Evolutionary conservation across 164 flowering plant species (phyloP), one percentile per base, ranked within the genome.

Genomic region (Magnolia officinalis): DNA sequence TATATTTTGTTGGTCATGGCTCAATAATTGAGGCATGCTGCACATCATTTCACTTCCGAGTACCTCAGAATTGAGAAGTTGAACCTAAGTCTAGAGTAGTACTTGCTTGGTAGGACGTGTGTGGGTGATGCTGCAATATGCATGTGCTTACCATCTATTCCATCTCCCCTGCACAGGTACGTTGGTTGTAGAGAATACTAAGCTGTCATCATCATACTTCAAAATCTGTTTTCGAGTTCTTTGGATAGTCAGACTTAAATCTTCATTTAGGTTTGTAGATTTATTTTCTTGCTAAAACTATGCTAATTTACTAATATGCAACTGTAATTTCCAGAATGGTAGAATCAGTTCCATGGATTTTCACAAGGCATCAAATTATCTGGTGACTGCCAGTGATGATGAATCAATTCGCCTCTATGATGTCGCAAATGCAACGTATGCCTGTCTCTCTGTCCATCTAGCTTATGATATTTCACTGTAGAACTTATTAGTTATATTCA

Each of bases 371-470:
- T 88, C 96, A 20, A 89, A 78, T 85, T 92, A 85, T 82, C 76
- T 96, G 81, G 99, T 96, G 50, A 96, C 99, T 63, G 98, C 99
- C 6, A 94, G 98, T 90, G 99, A 94, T 76, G 99, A 94, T 80
- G 98, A 96, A 77, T 96, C 99, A 49, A 96, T 96, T 72, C 97
- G 99, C 58, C 89, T 96, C 4, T 96, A 96, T 81, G 99, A 96
- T 85, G 89, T 92, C 18, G 81, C 92, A 26, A 89, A 73, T 85
- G 98, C 92, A 49, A 90, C 86, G 97, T 95, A 90, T 73, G 89
- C 75, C 23, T 78, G 75, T 83, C 10, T 29, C 64, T 51, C 10
- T 76, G n/a, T 21, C 8, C 31, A 49, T 78, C 71, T 8, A 18
- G 45, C 14, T 20, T 10, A 14, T 4, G 8, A 8, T 67, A 14